These are phyloP conservation scores for Aureobasidium pullulans DNA, from an alignment of 2,329 filamentous ascomycete species.

Conservation along the genomic window DNA sequence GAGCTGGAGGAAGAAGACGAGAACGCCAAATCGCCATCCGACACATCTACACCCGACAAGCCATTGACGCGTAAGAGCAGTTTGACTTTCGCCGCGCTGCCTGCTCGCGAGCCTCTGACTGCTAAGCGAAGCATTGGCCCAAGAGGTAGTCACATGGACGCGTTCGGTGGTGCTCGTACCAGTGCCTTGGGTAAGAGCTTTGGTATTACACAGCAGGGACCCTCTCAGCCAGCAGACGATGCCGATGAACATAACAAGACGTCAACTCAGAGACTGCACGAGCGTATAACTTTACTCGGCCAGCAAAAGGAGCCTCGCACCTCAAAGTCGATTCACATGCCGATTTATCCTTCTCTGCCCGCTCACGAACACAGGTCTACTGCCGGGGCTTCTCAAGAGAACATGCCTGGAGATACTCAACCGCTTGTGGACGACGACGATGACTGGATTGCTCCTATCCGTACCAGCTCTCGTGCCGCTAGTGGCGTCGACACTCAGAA, in stretches of 20 bases:
- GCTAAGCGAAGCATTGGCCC: conserved; percentile 75
- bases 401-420: conserved; percentile 4
- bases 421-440: conserved; percentile 44
- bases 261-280: conserved; percentile 87
- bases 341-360: conserved; percentile 25
- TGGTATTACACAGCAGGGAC: conserved; percentile 46
- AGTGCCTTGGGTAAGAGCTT: conserved; percentile 69
- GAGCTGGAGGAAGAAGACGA: conserved; percentile 36
- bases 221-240: conserved; percentile 30
- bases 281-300: conserved; percentile 75
- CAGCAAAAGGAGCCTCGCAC: conserved; percentile 43
- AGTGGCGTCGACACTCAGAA: conserved; percentile 9
- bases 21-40: conserved; percentile 51
- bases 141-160: conserved; percentile 69
- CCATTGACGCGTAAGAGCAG: conserved; percentile 86
- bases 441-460: conserved; percentile 53
- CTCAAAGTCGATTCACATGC: conserved; percentile 32
- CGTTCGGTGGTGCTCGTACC: conserved; percentile 41
- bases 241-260: conserved; percentile 68
- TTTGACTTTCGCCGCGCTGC: conserved; percentile 86
- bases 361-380: neutral
- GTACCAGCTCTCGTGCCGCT: conserved; percentile 8
- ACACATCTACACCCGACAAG: conserved; percentile 66
- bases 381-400: conserved; percentile 20
- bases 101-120: conserved; percentile 78